phyloP scores from a whole-genome alignment of 2,329 filamentous ascomycete genomes.

The Curvularia eragrostidis region DNA sequence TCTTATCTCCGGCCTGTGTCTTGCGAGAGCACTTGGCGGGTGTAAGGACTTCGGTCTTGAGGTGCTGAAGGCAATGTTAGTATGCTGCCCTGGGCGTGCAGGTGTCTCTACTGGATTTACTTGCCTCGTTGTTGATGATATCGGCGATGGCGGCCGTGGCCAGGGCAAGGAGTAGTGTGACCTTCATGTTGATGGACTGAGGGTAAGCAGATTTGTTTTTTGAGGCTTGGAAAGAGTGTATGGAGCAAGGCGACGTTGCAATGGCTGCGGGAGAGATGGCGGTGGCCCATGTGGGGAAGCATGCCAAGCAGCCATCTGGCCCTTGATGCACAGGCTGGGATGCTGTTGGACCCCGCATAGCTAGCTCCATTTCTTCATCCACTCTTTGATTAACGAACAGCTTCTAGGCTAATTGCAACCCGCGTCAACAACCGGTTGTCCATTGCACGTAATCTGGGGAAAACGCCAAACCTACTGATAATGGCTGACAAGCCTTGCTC shows the following conservation, averaged over 20 bases:
- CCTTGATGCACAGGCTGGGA: slow-evolving; percentile 2
- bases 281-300: slow-evolving; percentile 26
- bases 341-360: slow-evolving; percentile 10
- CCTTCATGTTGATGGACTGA: slow-evolving; percentile 49
- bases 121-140: slow-evolving; percentile 44
- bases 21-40: slow-evolving; percentile 81
- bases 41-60: slow-evolving; percentile 79
- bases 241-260: slow-evolving; percentile 15
- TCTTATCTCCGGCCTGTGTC: slow-evolving; percentile 71
- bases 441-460: background rate
- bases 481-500: background rate
- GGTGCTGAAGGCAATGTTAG: slow-evolving; percentile 55
- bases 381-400: background rate
- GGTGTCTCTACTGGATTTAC: background rate
- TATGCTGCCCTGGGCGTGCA: background rate
- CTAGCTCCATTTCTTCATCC: background rate
- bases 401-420: background rate
- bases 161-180: slow-evolving; percentile 56
- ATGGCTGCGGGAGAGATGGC: slow-evolving; percentile 12
- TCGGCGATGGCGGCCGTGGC: slow-evolving; percentile 55
- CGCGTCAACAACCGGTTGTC: background rate
- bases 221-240: slow-evolving; percentile 1
- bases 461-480: background rate
- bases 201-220: background rate
- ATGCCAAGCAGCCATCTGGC: slow-evolving; percentile 27